Evolutionary conservation across 1,284 basidiomycete genomes (phyloP), one percentile per base, ranked within the genome.

Genomic region (Lignosus rhinocerotis): DNA sequence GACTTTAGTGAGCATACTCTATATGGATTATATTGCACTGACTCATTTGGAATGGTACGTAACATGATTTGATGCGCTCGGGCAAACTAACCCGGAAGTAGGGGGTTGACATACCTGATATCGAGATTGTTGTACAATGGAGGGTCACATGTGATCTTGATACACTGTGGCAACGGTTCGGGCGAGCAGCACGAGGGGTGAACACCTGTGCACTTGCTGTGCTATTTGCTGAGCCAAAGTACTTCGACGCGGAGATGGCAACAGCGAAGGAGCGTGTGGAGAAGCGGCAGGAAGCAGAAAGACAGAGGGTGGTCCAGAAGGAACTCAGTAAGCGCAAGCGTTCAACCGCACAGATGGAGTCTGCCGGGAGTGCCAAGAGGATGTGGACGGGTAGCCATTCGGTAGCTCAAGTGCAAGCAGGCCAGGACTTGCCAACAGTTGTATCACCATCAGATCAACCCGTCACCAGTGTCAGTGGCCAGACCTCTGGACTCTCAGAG

Each of bases 111-210:
- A 19, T 76, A 5, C 63, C 67, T 0, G 68, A 74, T 58, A 67
- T 77, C n/a, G 43, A 62, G 12, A 16, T 75, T 2, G 66, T 75
- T 10, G 58, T 75, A 1, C 73, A 76, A 52, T 77, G 72, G 72
- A 61, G 60, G 6, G 17, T 55, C 3, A 54, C 56, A 6, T 59
- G 55, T 31, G 48, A 52, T 39, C 12, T 62, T 4, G 42, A 59
- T 32, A 61, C 51, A 17, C 30, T 68, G 17, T 65, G 63, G 65
- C 66, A 68, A 39, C 61, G 64, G 2, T 63, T 68, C 42, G 65
- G 66, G 2, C 59, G 61, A 9, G 66, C 59, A 9, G 66, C 60
- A 9, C 49, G 64, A n/a, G 60, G 51, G 14, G 39, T 19, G 2
- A 44, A 21, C 0, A 34, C 43, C 8, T 38, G 54, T 10, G 65